Evolutionary conservation across 2,329 filamentous ascomycete genomes (phyloP).

Genomic region (Pseudogymnoascus sp.): DNA sequence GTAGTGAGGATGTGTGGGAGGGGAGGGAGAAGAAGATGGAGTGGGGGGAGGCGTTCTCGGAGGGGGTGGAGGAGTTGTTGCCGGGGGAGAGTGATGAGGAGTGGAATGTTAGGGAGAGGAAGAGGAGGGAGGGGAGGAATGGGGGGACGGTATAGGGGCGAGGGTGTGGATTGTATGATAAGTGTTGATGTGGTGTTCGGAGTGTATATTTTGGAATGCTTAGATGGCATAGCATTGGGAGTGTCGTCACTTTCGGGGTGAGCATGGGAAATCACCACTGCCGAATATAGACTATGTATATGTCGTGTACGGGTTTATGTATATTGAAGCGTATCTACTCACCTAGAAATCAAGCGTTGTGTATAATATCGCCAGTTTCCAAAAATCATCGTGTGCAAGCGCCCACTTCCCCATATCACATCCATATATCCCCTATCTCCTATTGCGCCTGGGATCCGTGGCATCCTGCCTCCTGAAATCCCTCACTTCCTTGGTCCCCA

Average conservation of each 20-base stretch:
- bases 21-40: slow-evolving; percentile 57
- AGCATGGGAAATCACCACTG: not conserved
- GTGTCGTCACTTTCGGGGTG: not conserved
- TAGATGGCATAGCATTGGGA: not conserved
- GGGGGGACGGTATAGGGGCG: slow-evolving; percentile 9
- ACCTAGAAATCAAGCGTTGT: not conserved
- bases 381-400: slow-evolving; percentile 1
- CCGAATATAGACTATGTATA: not conserved
- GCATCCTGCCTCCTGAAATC: slow-evolving; percentile 78
- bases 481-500: slow-evolving; percentile 87
- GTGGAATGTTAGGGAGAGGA: slow-evolving; percentile 27
- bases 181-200: not conserved
- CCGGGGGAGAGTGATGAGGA: slow-evolving; percentile 37
- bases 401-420: not conserved
- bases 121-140: slow-evolving; percentile 17
- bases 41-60: slow-evolving; percentile 29
- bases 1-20: slow-evolving; percentile 88
- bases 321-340: slow-evolving; percentile 1
- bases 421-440: slow-evolving; percentile 13
- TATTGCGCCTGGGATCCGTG: slow-evolving; percentile 65
- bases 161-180: not conserved
- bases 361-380: slow-evolving; percentile 2
- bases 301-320: slow-evolving; percentile 4
- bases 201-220: not conserved
- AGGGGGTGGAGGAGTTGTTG: slow-evolving; percentile 33